Conservation (phyloP, 2,329 filamentous ascomycete genomes). For the Coniochaeta sp. region DNA sequence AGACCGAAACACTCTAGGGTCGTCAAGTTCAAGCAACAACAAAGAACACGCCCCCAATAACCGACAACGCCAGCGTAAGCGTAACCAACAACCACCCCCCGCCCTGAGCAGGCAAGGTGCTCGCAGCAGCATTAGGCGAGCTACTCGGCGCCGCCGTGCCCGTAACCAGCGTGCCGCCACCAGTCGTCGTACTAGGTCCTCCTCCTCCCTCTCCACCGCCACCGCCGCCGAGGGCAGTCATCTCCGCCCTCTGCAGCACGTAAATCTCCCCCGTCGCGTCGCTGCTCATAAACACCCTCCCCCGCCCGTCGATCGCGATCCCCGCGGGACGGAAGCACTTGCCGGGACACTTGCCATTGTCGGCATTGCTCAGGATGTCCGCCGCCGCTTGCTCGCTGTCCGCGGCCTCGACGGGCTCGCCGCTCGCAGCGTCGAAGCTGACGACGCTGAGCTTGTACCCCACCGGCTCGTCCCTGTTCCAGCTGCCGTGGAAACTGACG, state of each 20-base stretch:
- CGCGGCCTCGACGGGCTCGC: conserved; percentile 29
- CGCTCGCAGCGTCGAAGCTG: conserved; percentile 32
- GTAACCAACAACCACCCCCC: conserved; percentile 10
- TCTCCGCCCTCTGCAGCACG: conserved; percentile 31
- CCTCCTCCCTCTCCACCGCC: conserved; percentile 6
- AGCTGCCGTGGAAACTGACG: conserved; percentile 66
- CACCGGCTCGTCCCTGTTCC: conserved; percentile 36
- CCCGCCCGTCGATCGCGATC: conserved; percentile 41
- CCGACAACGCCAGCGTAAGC: conserved; percentile 10
- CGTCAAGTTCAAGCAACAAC: conserved; percentile 11
- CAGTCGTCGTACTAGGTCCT: not conserved
- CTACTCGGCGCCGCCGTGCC: conserved; percentile 5
- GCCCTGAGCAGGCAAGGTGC: conserved; percentile 5
- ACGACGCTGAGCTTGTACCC: conserved; percentile 40
- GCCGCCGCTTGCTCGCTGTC: conserved; percentile 39
- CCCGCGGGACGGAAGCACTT: conserved; percentile 58
- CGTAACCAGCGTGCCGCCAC: conserved; percentile 11
- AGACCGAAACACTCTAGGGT: too few species aligned
- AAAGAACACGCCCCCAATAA: conserved; percentile 14
- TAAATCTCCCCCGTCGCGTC: conserved; percentile 62
- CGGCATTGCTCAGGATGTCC: conserved; percentile 48
- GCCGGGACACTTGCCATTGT: conserved; percentile 45
- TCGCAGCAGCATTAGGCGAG: conserved; percentile 9
- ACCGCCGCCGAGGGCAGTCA: conserved; percentile 9
- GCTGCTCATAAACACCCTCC: conserved; percentile 54